Conservation (phyloP, 345 rosid genomes). For the rapeseed (Brassica napus) region DNA sequence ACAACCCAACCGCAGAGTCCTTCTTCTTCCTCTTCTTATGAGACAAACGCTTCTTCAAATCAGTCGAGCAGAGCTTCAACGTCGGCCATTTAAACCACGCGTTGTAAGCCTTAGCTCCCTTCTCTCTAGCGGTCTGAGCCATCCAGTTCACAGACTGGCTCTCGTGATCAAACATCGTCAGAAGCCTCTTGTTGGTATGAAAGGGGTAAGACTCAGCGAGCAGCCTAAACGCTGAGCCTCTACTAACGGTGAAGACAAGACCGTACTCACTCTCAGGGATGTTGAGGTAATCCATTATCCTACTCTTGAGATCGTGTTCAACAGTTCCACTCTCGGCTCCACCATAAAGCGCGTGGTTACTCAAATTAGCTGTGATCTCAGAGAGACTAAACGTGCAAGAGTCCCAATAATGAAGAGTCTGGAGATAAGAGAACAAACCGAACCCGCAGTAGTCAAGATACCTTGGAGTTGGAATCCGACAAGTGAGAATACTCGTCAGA, state of each 20-base stretch:
- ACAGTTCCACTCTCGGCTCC: conserved; percentile 80
- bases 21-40: conserved; percentile 81
- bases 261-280: conserved; percentile 88
- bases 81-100: conserved; percentile 97
- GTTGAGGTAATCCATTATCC: conserved; percentile 84
- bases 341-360: conserved; percentile 81
- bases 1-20: conserved; percentile 74
- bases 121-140: conserved; percentile 81
- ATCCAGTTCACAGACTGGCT: conserved; percentile 92
- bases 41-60: conserved; percentile 70
- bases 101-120: conserved; percentile 76
- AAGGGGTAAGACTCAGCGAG: conserved; percentile 86
- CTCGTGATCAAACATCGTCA: conserved; percentile 94
- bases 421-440: conserved; percentile 76
- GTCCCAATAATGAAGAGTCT: conserved; percentile 69
- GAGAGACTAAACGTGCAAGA: conserved; percentile 73
- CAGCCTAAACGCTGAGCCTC: conserved; percentile 88
- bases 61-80: conserved; percentile 77
- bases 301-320: conserved; percentile 75
- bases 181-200: conserved; percentile 61
- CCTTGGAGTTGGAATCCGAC: conserved; percentile 52
- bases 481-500: conserved; percentile 67
- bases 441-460: conserved; percentile 93
- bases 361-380: conserved; percentile 85
- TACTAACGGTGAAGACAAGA: conserved; percentile 81